Conservation (phyloP, 1,284 basidiomycete genomes). For the Xerocomus amazonicus region DNA sequence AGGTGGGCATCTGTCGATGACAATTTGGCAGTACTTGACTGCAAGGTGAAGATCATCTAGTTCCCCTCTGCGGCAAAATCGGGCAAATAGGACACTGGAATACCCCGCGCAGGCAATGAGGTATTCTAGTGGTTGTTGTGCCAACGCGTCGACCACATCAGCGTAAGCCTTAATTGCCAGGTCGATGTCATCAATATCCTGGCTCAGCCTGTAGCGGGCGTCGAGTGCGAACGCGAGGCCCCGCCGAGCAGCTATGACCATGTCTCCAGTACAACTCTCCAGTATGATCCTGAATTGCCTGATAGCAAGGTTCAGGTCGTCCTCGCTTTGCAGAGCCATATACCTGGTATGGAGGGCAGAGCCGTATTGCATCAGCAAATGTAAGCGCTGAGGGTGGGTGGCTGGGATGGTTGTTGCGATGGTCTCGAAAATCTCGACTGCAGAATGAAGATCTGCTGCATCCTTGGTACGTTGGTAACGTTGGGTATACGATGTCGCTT, state of each 20-base stretch:
- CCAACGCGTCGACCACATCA: conserved; percentile 8
- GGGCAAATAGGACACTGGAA: conserved; percentile 5
- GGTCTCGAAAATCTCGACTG: conserved; percentile 2
- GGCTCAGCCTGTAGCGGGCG: conserved; percentile 4
- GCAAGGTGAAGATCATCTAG: conserved; percentile 14
- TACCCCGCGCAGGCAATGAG: conserved; percentile 10
- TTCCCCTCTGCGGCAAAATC: conserved; percentile 13
- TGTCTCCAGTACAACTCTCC: conserved; percentile 8
- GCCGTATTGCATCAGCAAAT: conserved; percentile 12
- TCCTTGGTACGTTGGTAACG: conserved; percentile 11
- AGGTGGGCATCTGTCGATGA: conserved; percentile 8
- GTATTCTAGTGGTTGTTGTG: conserved; percentile 7
- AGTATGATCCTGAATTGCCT: conserved; percentile 6
- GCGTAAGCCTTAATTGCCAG: conserved; percentile 8
- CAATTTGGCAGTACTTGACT: conserved; percentile 10
- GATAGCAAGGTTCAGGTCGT: conserved; percentile 22
- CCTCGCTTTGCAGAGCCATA: conserved; percentile 4
- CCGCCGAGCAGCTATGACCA: conserved; percentile 5
- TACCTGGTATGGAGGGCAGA: conserved; percentile 9
- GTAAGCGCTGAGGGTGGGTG: conserved; percentile 10
- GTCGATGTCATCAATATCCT: conserved; percentile 16
- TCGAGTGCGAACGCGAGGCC: conserved; percentile 11
- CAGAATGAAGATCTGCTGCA: conserved; percentile 13
- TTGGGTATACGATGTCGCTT: conserved; percentile 9
- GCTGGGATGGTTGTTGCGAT: neutral